Evolutionary conservation across 352 stramenopile genomes (phyloP).

Genomic region (Globisporangium cederbergense): DNA sequence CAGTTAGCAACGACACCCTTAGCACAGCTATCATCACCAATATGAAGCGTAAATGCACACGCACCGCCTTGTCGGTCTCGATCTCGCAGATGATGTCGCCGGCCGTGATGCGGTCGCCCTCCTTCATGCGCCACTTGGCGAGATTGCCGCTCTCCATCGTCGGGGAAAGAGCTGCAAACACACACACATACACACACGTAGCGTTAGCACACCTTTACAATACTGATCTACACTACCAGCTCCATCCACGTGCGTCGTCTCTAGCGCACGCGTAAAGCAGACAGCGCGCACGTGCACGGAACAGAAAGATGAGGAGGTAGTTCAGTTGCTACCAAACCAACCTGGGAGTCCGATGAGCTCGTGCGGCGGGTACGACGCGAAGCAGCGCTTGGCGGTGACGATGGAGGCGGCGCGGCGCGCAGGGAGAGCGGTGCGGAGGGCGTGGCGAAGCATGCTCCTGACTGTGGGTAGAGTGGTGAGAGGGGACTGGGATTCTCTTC

Average conservation of each 20-base stretch:
- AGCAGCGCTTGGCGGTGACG: slow-evolving; percentile 32
- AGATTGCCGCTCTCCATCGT: slow-evolving; percentile 98
- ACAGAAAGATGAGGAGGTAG: neutral
- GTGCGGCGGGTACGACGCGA: slow-evolving; percentile 73
- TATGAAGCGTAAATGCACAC: slow-evolving; percentile 5
- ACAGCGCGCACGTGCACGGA: neutral
- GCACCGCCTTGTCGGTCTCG: slow-evolving; percentile 98
- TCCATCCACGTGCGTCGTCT: neutral
- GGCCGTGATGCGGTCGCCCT: slow-evolving; percentile 90
- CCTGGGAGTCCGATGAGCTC: slow-evolving; percentile 78
- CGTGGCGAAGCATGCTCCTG: slow-evolving; percentile 56
- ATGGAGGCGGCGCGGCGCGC: slow-evolving; percentile 35
- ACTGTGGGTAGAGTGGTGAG: neutral
- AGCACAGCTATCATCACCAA: neutral
- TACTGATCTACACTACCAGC: neutral
- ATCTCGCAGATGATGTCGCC: slow-evolving; percentile 96
- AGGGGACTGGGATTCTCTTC: neutral
- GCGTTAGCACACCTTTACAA: neutral
- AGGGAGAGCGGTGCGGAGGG: slow-evolving; percentile 44
- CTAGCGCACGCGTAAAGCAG: neutral
- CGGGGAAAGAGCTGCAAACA: slow-evolving; percentile 86
- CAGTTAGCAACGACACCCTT: neutral
- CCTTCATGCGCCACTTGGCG: slow-evolving; percentile 92
- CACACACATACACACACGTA: neutral
- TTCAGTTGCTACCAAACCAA: slow-evolving; percentile 16